Conservation (phyloP, 345 rosid species). For the Salix viminalis region DNA sequence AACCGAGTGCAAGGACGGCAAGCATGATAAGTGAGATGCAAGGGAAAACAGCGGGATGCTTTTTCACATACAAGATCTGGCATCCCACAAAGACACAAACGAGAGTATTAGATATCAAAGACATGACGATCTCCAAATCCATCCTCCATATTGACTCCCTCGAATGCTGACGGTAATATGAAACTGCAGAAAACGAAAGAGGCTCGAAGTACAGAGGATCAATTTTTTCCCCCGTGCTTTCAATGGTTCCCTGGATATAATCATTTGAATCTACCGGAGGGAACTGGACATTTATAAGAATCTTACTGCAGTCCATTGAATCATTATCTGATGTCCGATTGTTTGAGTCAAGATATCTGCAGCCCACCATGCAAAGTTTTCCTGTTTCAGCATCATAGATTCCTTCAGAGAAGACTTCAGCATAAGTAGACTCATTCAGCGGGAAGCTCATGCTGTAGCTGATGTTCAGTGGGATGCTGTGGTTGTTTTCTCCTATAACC, state of each 20-base stretch:
- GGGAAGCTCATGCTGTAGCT: conserved; percentile 34
- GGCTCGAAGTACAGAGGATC: conserved; percentile 7
- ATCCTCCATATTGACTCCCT: conserved; percentile 15
- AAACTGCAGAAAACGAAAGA: conserved; percentile 7
- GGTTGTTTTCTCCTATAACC: neutral
- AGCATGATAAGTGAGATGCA: conserved; percentile 27
- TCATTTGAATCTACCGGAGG: conserved; percentile 18
- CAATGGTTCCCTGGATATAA: conserved; percentile 6
- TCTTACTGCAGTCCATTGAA: conserved; percentile 13
- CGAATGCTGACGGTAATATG: neutral
- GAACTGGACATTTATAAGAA: conserved; percentile 14
- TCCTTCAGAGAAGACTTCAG: conserved; percentile 29
- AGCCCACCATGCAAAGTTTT: conserved; percentile 25
- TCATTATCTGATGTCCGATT: neutral
- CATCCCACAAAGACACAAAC: conserved; percentile 16
- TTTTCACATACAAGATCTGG: conserved; percentile 23
- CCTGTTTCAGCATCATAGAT: conserved; percentile 29
- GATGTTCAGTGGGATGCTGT: conserved; percentile 14
- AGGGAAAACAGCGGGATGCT: conserved; percentile 5
- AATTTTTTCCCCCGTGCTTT: neutral
- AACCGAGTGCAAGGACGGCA: conserved; percentile 9
- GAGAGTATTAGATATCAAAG: conserved; percentile 16
- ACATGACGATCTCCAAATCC: conserved; percentile 22
- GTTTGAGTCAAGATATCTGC: neutral
- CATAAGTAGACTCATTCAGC: conserved; percentile 5